These are phyloP conservation scores for Calendula officinalis DNA, from an alignment of 129 eudicot genomes.

Conservation along the genomic window DNA sequence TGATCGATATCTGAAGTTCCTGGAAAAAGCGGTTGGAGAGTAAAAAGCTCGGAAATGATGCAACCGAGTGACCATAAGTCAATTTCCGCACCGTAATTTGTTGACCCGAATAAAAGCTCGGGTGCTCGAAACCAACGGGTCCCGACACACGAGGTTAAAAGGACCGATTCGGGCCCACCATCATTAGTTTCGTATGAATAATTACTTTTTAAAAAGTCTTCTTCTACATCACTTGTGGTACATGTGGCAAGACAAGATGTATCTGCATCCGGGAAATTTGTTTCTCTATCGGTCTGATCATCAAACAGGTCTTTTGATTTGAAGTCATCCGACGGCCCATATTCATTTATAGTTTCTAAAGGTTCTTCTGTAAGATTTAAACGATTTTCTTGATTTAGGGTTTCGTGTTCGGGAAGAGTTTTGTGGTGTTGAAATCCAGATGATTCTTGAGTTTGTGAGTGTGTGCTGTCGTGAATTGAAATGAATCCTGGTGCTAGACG, in stretches of 20 bases:
- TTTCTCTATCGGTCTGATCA: slow-evolving; percentile 54
- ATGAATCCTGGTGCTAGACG: slow-evolving; percentile 70
- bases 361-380: slow-evolving; percentile 26
- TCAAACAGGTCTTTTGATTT: slow-evolving; percentile 40
- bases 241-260: slow-evolving; percentile 87
- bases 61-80: slow-evolving; percentile 97
- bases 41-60: slow-evolving; percentile 80
- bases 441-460: slow-evolving; percentile 25
- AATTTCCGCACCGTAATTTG: slow-evolving; percentile 72
- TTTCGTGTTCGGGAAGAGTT: slow-evolving; percentile 23
- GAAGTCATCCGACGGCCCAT: slow-evolving; percentile 27
- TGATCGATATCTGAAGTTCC: slow-evolving; percentile 93
- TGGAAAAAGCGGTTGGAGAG: slow-evolving; percentile 78
- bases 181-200: slow-evolving; percentile 55
- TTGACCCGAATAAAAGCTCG: slow-evolving; percentile 91
- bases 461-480: slow-evolving; percentile 35
- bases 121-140: slow-evolving; percentile 99
- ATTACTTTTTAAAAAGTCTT: slow-evolving; percentile 47
- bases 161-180: slow-evolving; percentile 41
- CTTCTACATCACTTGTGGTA: slow-evolving; percentile 73
- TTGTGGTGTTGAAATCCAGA: slow-evolving; percentile 36
- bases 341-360: slow-evolving; percentile 32
- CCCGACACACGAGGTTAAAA: slow-evolving; percentile 88
- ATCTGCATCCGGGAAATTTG: slow-evolving; percentile 62
- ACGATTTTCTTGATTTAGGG: slow-evolving; percentile 12